Base-by-base conservation (phyloP, 129 eudicot genomes). In the Calendula officinalis region DNA sequence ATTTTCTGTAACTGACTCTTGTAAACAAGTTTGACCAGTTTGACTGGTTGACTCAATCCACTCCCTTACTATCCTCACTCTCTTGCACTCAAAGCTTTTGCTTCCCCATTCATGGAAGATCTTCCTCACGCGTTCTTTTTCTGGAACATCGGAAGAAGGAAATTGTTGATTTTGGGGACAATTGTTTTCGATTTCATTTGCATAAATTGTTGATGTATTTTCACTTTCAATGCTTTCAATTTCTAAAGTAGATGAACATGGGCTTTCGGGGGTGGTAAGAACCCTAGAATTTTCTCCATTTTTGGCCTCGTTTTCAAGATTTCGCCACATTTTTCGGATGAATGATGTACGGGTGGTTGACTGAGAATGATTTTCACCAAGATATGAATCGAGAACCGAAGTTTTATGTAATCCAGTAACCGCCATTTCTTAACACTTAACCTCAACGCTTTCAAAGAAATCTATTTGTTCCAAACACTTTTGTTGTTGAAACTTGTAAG, bases 321-420 rank as follows among this genome's bases (percentile, higher is more conserved):
- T 94, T 34, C 82, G 75, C 95, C 97, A 91, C 90, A 87, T 87
- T 72, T 87, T 84, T 60, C 84, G 62, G 62, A 87, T 67, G 17
- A 82, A 71, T 66, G 95, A 83, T 67, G 90, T 78, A 59, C 70
- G 82, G 36, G 77, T 81, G 67, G 69, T 67, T 36, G 81, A 62
- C 62, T 74, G 67, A 44, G 82, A 69, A 48, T 61, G 84, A 49
- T 85, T 71, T 34, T 80, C 87, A 30, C 56, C 57, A 56, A 35
- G 62, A 33, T 73, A 60, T 6, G 81, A 55, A 52, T 74, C 76
- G 48, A 69, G 75, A 12, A 56, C 73, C 1, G 94, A 70, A 42
- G 68, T 78, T 65, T 78, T 84, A 15, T 39, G 58, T 56, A 64
- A 32, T 64, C 58, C 78, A 56, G 83, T 80, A 68, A 82, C 77